Base-by-base conservation (phyloP, 2,329 filamentous ascomycete species). In the Alternaria ventricosa region DNA sequence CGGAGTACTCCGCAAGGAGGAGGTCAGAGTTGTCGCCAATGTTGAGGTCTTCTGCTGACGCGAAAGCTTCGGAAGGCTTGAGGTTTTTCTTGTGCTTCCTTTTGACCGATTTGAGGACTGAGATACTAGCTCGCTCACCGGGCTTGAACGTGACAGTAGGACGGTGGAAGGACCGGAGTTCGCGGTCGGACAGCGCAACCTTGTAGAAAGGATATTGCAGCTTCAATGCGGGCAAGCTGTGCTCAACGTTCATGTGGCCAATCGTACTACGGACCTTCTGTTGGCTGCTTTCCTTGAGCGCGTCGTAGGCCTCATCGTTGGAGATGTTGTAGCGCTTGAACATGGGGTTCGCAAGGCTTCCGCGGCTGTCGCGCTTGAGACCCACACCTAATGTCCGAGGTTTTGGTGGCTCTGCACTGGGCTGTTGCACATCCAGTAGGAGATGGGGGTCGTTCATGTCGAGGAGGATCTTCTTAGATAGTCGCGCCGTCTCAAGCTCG, bases 151-250 rank as follows among this genome's bases (percentile, higher is more conserved):
- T 87, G 70, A 97, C 86, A 22, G 88, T 85, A 20, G 94, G 94
- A 9, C 94, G 89, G 78, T 97, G 94, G 80, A 95, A 97, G 43
- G 92, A 92, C 82, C 94, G 80, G 78, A 94, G 84, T 82, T 95
- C 82, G 81, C 91, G 84, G 65, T 87, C 86, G 27, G 89, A 87
- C 20, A 97, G 85, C 75, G 92, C 93, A 60, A 96, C 93, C 75
- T 92, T 93, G 84, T 98, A 99, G 84, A 97, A 98, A 43, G 96
- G 96, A 88, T 93, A 98, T 66, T 96, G 92, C 44, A 99, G 84
- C 75, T 95, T 94, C 74, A 95, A 85, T 11, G 96, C 96, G 15
- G 96, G 95, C 84, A 97, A 86, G 79, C 92, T 94, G 82, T 99
- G 96, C 78, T 99, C 96, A 45, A 99, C 90, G n/a, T 92, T 90